A percentile compares a stretch with the other conserved stretches of the same genome.
phyloP scores from a whole-genome alignment of 2,329 filamentous ascomycete species.

The Cordyceps militaris region DNA sequence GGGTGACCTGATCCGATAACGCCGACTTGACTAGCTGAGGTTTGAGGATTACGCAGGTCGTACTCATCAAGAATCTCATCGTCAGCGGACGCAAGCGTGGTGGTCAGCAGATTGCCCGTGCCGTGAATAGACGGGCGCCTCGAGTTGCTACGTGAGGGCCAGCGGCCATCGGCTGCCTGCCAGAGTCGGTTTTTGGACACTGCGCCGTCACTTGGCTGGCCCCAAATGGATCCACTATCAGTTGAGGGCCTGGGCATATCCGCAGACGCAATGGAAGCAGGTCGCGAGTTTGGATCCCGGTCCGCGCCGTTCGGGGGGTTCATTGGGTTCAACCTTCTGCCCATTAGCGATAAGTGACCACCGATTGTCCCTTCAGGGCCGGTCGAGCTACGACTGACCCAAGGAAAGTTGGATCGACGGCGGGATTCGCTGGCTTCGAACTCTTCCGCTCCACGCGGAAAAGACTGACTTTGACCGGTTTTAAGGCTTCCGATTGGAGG shows the following conservation, averaged over 20 bases:
- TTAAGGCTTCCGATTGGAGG: constrained; percentile 64
- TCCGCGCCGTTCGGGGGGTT: constrained; percentile 47
- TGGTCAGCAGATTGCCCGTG: constrained; percentile 57
- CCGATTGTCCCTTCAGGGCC: constrained; percentile 33
- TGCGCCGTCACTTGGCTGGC: constrained; percentile 41
- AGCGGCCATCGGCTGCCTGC: constrained; percentile 50
- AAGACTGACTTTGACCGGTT: constrained; percentile 67
- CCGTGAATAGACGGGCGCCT: constrained; percentile 76
- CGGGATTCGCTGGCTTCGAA: constrained; percentile 44
- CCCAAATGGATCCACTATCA: constrained; percentile 71
- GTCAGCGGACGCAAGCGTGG: constrained; percentile 55
- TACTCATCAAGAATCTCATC: constrained; percentile 57
- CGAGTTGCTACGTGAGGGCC: constrained; percentile 61
- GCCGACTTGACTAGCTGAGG: constrained; percentile 52
- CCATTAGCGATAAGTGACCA: constrained; percentile 32
- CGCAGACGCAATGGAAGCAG: constrained; percentile 60
- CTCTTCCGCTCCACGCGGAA: constrained; percentile 57
- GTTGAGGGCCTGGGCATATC: constrained; percentile 72
- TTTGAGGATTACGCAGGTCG: constrained; percentile 44
- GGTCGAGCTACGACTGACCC: constrained; percentile 50
- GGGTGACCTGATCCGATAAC: constrained; percentile 74
- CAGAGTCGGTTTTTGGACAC: constrained; percentile 55
- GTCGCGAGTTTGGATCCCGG: constrained; percentile 54
- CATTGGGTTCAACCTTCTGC: constrained; percentile 39
- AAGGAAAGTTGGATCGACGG: constrained; percentile 54